These are phyloP conservation scores for Tardiomyces blankii DNA, from an alignment of 1,139 yeast genomes.

Conservation along the genomic window DNA sequence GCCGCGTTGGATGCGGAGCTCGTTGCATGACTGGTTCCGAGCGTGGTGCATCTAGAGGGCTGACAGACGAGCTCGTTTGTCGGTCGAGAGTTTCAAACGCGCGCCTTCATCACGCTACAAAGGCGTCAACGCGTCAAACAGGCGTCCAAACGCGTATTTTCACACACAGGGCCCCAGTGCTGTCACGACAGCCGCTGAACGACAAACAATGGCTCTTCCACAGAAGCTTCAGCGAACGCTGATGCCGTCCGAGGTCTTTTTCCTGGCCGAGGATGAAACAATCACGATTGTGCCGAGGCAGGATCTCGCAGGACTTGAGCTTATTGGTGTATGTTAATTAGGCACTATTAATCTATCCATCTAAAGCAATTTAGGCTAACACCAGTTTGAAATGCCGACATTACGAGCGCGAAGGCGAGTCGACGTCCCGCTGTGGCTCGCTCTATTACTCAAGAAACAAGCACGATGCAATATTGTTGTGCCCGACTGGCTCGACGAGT, in stretches of 20 bases:
- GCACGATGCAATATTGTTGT: conserved; percentile 77
- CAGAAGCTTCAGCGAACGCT: conserved; percentile 43
- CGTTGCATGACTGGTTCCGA: too few relatives aligned
- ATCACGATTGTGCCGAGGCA: conserved; percentile 69
- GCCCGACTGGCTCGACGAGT: conserved; percentile 73
- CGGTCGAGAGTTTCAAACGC: too few relatives aligned
- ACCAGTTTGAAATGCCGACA: conserved; percentile 31
- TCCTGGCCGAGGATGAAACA: conserved; percentile 70
- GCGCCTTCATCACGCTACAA: too few relatives aligned
- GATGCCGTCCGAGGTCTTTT: conserved; percentile 69
- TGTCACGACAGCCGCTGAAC: too few relatives aligned
- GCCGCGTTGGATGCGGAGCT: too few relatives aligned
- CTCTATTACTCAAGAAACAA: conserved; percentile 70
- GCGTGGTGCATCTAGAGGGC: too few relatives aligned
- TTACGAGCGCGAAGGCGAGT: conserved; percentile 60
- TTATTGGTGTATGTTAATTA: conserved; percentile 48
- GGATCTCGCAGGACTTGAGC: conserved; percentile 47
- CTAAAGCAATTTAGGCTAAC: conserved; percentile 9
- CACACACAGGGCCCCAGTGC: too few relatives aligned
- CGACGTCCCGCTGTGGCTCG: conserved; percentile 80
- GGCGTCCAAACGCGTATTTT: too few relatives aligned
- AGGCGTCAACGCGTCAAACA: too few relatives aligned
- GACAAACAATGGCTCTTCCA: conserved; percentile 61
- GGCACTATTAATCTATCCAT: too few relatives aligned
- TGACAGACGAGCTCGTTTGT: too few relatives aligned